Conservation (phyloP, 257 asterid species). For the Salvia rosmarinus region DNA sequence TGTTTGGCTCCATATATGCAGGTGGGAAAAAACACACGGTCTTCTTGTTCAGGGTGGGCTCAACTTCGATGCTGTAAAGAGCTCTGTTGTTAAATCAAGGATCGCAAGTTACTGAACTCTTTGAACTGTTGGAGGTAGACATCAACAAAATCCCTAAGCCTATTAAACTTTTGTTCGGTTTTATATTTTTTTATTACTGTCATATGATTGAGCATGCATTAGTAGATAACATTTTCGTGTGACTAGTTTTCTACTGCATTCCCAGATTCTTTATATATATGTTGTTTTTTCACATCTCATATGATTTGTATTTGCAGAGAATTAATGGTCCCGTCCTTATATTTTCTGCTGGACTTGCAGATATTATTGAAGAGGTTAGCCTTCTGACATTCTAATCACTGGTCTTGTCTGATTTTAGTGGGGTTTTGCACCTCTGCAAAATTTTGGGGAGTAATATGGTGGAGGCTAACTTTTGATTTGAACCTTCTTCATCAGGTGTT, state of each 20-base stretch:
- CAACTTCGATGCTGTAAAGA: conserved; percentile 60
- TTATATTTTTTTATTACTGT: not conserved
- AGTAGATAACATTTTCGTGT: not conserved
- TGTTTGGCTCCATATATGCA: conserved; percentile 41
- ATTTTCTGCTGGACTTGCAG: conserved; percentile 96
- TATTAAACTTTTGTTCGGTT: not conserved
- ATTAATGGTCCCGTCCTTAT: conserved; percentile 80
- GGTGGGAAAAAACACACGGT: conserved; percentile 93
- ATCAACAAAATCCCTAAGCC: conserved; percentile 17
- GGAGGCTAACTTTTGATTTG: conserved; percentile 37
- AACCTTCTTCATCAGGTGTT: conserved; percentile 65
- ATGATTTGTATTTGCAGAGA: conserved; percentile 58
- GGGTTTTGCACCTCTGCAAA: conserved; percentile 2
- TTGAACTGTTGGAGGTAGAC: conserved; percentile 84
- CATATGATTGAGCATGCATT: not conserved
- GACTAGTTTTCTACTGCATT: conserved; percentile 13
- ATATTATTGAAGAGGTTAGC: conserved; percentile 93
- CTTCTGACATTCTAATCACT: conserved; percentile 26
- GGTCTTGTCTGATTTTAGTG: conserved; percentile 25
- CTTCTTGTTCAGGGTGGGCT: conserved; percentile 95
- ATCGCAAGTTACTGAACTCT: conserved; percentile 75
- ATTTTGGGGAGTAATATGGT: not conserved
- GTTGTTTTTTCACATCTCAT: conserved; percentile 27
- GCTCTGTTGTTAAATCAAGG: conserved; percentile 72
- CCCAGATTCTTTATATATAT: not conserved